These are phyloP conservation scores for Micractinium sp. DNA, from an alignment of 139 green algal genomes.

Conservation along the genomic window DNA sequence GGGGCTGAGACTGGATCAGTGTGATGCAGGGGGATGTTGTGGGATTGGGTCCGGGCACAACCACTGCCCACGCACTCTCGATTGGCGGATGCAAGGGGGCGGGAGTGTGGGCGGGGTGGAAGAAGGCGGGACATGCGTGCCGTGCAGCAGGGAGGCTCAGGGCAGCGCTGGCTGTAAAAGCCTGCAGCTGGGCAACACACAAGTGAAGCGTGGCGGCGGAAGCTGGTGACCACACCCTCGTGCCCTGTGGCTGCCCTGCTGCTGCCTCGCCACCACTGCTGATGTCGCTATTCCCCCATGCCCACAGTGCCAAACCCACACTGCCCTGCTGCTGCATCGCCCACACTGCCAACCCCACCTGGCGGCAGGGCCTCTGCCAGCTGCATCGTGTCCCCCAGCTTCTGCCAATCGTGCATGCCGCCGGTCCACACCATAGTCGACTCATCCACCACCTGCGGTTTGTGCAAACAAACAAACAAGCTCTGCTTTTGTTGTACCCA, in stretches of 20 bases:
- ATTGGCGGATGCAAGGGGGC: neutral
- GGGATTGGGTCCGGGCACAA: neutral
- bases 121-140: too few relatives aligned
- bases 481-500: too few relatives aligned
- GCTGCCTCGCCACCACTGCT: neutral
- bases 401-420: neutral
- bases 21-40: neutral
- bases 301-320: too few relatives aligned
- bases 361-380: neutral
- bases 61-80: neutral
- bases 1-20: neutral
- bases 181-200: too few relatives aligned
- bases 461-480: neutral
- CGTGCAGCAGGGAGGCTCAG: too few relatives aligned
- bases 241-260: neutral
- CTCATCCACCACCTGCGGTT: neutral
- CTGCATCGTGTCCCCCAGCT: neutral
- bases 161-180: neutral
- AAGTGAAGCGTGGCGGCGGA: too few relatives aligned
- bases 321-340: neutral
- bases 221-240: too few relatives aligned
- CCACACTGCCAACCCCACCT: neutral
- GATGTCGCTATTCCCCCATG: too few relatives aligned
- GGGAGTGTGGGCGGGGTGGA: too few relatives aligned
- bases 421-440: neutral